Evolutionary conservation across 768 basidiomycete genomes (phyloP).

Genomic region (Hysterangium stoloniferum): DNA sequence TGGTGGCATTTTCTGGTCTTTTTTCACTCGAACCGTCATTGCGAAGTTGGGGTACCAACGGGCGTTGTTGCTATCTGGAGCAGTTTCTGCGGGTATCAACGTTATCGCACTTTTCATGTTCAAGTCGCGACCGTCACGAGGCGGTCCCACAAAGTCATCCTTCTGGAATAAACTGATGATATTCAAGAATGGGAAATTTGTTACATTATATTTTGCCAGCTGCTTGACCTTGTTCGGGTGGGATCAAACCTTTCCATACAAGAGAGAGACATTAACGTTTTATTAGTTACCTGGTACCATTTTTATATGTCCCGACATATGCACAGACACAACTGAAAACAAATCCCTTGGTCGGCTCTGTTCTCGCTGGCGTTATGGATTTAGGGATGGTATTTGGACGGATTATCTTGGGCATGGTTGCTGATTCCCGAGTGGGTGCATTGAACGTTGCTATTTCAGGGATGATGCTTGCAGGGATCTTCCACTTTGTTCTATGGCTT

Average conservation of each 20-base stretch:
- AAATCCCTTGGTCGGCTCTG: not conserved
- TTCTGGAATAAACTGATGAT: not conserved
- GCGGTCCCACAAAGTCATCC: not conserved
- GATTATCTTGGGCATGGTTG: not conserved
- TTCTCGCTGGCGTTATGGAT: not conserved
- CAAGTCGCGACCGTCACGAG: not conserved
- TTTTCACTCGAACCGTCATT: not conserved
- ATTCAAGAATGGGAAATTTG: constrained; percentile 1
- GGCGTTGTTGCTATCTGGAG: not conserved
- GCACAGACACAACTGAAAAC: not conserved
- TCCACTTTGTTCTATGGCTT: not conserved
- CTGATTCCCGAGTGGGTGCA: not conserved
- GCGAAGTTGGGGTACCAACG: not conserved
- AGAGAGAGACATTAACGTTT: not conserved
- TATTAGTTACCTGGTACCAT: not conserved
- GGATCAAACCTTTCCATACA: not conserved
- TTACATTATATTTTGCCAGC: not conserved
- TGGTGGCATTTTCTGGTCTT: not conserved
- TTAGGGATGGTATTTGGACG: not conserved
- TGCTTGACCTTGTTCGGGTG: not conserved
- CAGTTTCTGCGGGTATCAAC: not conserved
- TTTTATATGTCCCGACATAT: constrained; percentile 1
- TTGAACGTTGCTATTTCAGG: not conserved
- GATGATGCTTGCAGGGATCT: not conserved
- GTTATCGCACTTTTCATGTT: not conserved